Base-by-base conservation (phyloP, 139 green algal genomes). In the Choricystis sp. region DNA sequence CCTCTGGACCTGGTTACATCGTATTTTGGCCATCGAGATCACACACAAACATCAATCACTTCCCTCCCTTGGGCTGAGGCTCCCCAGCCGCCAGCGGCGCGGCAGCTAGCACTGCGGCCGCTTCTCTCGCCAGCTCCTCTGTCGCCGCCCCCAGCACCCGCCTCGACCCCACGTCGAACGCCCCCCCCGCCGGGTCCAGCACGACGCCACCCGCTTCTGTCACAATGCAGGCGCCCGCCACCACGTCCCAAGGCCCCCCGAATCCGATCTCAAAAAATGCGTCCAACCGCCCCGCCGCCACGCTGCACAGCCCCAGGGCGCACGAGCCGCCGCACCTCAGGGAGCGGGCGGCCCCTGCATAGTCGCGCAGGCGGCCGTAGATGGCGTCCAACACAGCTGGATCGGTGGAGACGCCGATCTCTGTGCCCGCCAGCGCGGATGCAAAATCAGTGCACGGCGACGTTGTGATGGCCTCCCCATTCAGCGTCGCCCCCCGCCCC, bases 251-350 rank as follows among this genome's bases (percentile, higher is more conserved):
- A 30, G 72, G 74, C 2, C 87, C 87, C 2, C 90, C 89, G 66
- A 96, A 90, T 5, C 86, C 84, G 26, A 94, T 79, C 71, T 99
- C 93, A 62, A 88, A 99, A 61, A 95, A 97, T 2, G 70, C 83
- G 67, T 99, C 93, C 59, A 92, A 66, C 9, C 92, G 81, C 29
- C 72, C 72, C 31, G 26, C 26, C 1, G 88, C 88, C 57, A 94
- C 85, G 57, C 66, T 66, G 60, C 77, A 89, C 29, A 96, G 73
- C 62, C 87, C 82, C 58, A 97, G 77, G 0, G 92, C 93, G 67
- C 92, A 97, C 0, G 84, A 94, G n/a, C 93, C 93, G 26, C 66
- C 74, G 68, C 81, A 89, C 1, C 92, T 79, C 61, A 97, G 30
- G n/a, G 77, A 82, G 30, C 69, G 69, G 31, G 74, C 68, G 19